phyloP scores from a whole-genome alignment of 306 rosid species.

The Hippophae gyantsensis region DNA sequence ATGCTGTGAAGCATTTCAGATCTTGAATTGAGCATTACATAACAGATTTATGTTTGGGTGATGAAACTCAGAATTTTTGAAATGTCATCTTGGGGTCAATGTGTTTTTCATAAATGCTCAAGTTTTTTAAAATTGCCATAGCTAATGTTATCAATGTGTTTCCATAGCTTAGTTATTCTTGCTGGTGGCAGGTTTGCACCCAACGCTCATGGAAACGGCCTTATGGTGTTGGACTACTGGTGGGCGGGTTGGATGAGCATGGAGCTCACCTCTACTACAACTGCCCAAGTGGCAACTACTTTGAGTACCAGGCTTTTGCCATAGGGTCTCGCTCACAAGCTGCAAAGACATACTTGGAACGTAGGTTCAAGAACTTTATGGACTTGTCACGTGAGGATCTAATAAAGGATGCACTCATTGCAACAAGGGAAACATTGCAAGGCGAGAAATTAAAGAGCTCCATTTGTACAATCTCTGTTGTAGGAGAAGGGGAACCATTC shows the following conservation, averaged over 20 bases:
- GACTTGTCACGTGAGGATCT: conserved; percentile 68
- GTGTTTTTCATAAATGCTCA: no score
- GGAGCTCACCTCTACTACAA: conserved; percentile 99
- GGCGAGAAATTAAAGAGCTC: conserved; percentile 87
- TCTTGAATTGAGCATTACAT: no score
- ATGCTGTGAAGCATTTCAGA: no score
- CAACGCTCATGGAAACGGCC: conserved; percentile 99
- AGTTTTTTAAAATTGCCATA: no score
- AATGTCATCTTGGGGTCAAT: no score
- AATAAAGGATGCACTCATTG: conserved; percentile 91
- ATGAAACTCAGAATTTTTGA: no score
- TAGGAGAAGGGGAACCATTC: conserved; percentile 84
- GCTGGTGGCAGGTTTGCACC: conserved; percentile 81
- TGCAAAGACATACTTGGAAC: conserved; percentile 96
- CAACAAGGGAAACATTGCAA: conserved; percentile 96
- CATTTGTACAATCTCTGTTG: conserved; percentile 77
- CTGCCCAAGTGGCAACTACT: conserved; percentile 99
- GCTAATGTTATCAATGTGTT: background rate
- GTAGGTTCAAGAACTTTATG: conserved; percentile 57
- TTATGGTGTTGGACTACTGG: conserved; percentile 92
- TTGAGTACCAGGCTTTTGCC: conserved; percentile 96
- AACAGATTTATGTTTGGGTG: no score
- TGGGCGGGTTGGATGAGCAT: conserved; percentile 87
- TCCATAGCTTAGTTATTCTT: conserved; percentile 6
- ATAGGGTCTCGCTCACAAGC: conserved; percentile 99